Evolutionary conservation across 179 eudicot species (phyloP), one percentile per base, ranked within the genome.

Genomic region (Patellifolia procumbens): DNA sequence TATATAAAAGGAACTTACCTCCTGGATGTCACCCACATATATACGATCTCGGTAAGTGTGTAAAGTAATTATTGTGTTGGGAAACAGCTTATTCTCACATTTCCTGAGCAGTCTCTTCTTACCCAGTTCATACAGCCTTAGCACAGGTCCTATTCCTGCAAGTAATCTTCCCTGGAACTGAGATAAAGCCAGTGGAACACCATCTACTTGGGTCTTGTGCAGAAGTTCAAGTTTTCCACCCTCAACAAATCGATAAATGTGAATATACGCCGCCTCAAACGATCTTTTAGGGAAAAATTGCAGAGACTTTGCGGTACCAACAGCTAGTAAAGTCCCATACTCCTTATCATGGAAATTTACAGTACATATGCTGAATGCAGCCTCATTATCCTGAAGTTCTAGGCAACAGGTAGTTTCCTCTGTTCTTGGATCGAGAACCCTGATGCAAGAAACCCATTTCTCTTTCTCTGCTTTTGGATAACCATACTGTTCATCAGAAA

Each of bases 321-420:
- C 98, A 61, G 98, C 98, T 80, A 96, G 75, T 72, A 96, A 92
- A 59, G 99, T 88, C 53, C 99, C 99, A 80, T 91, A 82, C 83
- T 91, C 99, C 86, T 96, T 96, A 66, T 93, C 99, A 80, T 96
- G 92, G 77, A 96, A 93, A 82, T 93, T 96, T 55, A 96, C 97
- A 4, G 91, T 91, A 82, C 99, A 96, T 59, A 91, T 81, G 66
- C 99, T 96, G 78, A 93, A 91, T 42, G 98, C 98, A 72, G 99
- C 96, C 81, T 96, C 98, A 72, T 93, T 91, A 73, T 93, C 97
- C 88, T 96, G 97, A 87, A 96, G 98, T 89, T 96, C 99, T 63
- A 96, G 84, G 82, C 92, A 88, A 78, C 98, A 96, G 10, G 93
- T 83, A 28, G 98, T 93, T 49, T 83, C 86, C 26, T 87, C 81